Percentiles rank a stretch among this genome's conserved stretches.
Conservation (phyloP, 1,284 basidiomycete genomes). For the Vanrija pseudolonga region DNA sequence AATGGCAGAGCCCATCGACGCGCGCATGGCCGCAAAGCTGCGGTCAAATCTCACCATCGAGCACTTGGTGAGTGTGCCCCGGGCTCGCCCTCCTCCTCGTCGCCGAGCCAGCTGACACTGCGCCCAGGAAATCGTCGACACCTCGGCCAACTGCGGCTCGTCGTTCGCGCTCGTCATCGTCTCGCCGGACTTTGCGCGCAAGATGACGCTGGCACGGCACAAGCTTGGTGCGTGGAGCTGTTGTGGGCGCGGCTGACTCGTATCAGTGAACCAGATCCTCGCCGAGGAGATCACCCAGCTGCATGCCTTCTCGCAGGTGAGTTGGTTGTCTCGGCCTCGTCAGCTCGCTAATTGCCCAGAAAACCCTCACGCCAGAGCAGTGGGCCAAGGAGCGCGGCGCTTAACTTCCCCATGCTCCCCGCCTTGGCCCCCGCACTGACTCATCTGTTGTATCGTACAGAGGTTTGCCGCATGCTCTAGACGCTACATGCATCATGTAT, state of each 20-base stretch:
- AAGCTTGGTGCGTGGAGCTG: slow-evolving; percentile 40
- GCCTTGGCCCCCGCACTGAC: no score
- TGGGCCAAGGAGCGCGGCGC: slow-evolving; percentile 34
- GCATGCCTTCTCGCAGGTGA: slow-evolving; percentile 48
- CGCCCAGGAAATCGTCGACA: slow-evolving; percentile 24
- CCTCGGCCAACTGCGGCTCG: slow-evolving; percentile 49
- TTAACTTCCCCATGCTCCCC: no score
- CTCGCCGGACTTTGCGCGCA: slow-evolving; percentile 45
- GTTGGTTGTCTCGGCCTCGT: slow-evolving; percentile 1
- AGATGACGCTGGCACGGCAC: slow-evolving; percentile 46
- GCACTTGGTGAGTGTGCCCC: slow-evolving; percentile 12
- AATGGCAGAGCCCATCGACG: slow-evolving; percentile 6
- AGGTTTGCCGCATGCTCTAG: no score
- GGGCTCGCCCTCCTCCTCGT: not conserved
- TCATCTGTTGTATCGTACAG: no score
- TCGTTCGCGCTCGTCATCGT: slow-evolving; percentile 46
- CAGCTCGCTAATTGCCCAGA: slow-evolving; percentile 18
- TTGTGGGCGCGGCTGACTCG: not conserved
- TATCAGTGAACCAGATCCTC: slow-evolving; percentile 44
- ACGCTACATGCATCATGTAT: no score
- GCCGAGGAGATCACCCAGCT: slow-evolving; percentile 43
- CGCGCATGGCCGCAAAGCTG: slow-evolving; percentile 18
- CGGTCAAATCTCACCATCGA: slow-evolving; percentile 11
- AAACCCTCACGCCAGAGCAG: slow-evolving; percentile 46
- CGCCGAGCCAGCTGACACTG: not conserved